phyloP scores from a whole-genome alignment of 768 basidiomycete genomes.

The Chlorophyllum brunneum region DNA sequence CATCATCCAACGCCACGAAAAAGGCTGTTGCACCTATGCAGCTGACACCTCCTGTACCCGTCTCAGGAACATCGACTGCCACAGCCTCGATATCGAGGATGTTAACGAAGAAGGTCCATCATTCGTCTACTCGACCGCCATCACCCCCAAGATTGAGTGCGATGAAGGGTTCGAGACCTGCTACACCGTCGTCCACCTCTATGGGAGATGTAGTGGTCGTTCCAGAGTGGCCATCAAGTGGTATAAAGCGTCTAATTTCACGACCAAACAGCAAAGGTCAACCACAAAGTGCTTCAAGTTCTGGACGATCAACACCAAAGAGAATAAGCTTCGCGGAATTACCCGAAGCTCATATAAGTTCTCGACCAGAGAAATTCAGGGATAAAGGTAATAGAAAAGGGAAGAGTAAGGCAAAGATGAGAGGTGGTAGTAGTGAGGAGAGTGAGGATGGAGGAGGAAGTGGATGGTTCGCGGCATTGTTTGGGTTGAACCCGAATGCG shows the following conservation, averaged over 20 bases:
- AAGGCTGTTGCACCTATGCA: constrained; percentile 37
- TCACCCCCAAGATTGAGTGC: constrained; percentile 51
- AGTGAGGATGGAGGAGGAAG: constrained; percentile 20
- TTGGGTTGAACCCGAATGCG: constrained; percentile 16
- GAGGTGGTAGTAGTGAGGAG: constrained; percentile 16
- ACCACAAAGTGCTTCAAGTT: constrained; percentile 37
- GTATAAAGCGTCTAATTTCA: too few relatives aligned
- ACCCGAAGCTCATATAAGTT: constrained; percentile 59
- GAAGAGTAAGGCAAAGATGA: constrained; percentile 11
- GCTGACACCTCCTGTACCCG: constrained; percentile 48
- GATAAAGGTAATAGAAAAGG: constrained; percentile 28
- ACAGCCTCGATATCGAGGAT: constrained; percentile 79
- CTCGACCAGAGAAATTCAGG: constrained; percentile 30
- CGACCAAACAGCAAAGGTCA: constrained; percentile 11
- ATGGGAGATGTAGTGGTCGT: not conserved
- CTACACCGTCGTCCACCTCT: constrained; percentile 12
- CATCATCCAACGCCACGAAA: too few relatives aligned
- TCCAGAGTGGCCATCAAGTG: too few relatives aligned
- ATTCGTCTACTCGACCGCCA: constrained; percentile 59
- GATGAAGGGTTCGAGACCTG: constrained; percentile 30
- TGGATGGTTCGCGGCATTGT: constrained; percentile 15
- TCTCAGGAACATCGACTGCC: constrained; percentile 63
- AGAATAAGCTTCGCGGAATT: constrained; percentile 77
- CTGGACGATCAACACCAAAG: constrained; percentile 57
- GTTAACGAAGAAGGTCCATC: constrained; percentile 56